Base-by-base conservation (phyloP, 805 yeast species). In the Candida broadrunensis region DNA sequence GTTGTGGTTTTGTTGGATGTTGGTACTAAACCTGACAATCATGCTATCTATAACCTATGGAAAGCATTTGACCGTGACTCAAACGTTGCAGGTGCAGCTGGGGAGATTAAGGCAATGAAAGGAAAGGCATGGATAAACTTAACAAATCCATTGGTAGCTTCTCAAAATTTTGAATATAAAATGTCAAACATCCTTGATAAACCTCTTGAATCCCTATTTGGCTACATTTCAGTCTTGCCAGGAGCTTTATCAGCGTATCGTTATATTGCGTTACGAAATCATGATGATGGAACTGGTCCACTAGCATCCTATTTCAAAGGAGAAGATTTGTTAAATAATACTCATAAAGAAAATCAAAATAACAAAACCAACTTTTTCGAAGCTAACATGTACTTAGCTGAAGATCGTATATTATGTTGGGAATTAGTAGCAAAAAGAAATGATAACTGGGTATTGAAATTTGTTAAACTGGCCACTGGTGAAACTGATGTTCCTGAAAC, bases 61-160 rank as follows among this genome's bases (percentile, higher is more conserved):
- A 93, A 93, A 63, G 95, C 97, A 0, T 93, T 93, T 62, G 99
- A 93, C 61, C 77, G 81, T 51, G 97, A 93, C 58, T 89, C 97
- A 1, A 90, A 91, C 54, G 96, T 93, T 39, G 99, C 97, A 0
- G 99, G 99, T 47, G 99, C 96, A 1, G 97, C 98, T 12, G 99
- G 99, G 47, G 98, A 93, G 62, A 90, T 93, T 57, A 85, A 85
- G 47, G 88, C 98, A 0, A 84, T 91, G 87, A 89, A 88, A 54
- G 99, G 99, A 33, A 85, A 81, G 52, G 85, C 81, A 21, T 88
- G 97, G 78, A 54, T 67, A 18, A 88, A 90, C 48, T 69, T 93
- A 46, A 60, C 87, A 17, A 91, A 91, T 61, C 98, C 98, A 9
- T 68, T 91, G 33, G 97, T 91, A 35, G 97, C 97, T 0, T 88